Base-by-base conservation (phyloP, 2,329 filamentous ascomycete genomes). In the Fusarium udum region DNA sequence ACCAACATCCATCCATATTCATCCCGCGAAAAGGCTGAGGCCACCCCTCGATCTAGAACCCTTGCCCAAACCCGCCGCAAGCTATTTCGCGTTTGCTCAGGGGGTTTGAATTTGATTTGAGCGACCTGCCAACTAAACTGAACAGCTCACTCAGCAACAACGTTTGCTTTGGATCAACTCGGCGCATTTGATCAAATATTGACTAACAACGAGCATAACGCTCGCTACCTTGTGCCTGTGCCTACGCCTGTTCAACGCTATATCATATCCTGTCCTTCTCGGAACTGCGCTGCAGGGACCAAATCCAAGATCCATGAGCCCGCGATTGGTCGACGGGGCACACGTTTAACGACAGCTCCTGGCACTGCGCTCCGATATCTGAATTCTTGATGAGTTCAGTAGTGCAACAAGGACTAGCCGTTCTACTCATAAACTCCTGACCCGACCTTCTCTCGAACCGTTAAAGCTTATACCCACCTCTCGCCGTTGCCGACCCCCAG, bases 21-120 rank as follows among this genome's bases (percentile, higher is more conserved):
- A 68, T 71, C 69, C 71, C 73, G 57, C 55, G 61, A 42, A 77
- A 78, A 78, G 76, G 76, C 76, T 78, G 75, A 73, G 72, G 76
- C 76, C 74, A 74, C 74, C 75, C 76, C 73, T 74, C 76, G 76
- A 78, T 76, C 74, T 77, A 77, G 76, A 78, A 77, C 73, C 76
- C 75, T 77, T 70, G 69, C 72, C 69, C 75, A 69, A 74, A 62
- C 61, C 72, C 67, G 69, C 72, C 52, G 46, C 52, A 69, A 71
- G 69, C 73, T 75, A 74, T 74, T 73, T 78, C 71, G 75, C 77
- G 77, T 79, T 78, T 78, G 68, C 75, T 79, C 78, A 79, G 78
- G 78, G 78, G 78, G 64, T 78, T 69, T 67, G 61, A 69, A 64
- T 71, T 67, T 66, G 69, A 45, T 69, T 65, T 58, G 67, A 60